Base-by-base conservation (phyloP, 805 yeast genomes). In the Yarrowia keelungensis region DNA sequence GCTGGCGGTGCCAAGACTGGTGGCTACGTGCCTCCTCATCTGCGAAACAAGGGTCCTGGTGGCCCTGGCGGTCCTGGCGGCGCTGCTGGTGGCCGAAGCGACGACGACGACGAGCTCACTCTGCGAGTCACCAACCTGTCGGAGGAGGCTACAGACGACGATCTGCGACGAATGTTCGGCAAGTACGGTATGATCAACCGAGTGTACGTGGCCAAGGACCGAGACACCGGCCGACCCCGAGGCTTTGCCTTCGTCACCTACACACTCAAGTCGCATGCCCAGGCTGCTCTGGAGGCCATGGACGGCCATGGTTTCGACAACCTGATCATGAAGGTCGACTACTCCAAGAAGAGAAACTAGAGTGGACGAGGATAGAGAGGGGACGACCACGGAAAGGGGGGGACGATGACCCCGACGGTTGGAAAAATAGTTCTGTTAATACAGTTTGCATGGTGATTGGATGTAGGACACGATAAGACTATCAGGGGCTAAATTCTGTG, bases 231-330 rank as follows among this genome's bases (percentile, higher is more conserved):
- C 72, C 89, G 89, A 79, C 90, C 97, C 54, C 90, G 92, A 81
- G 99, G 99, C 76, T 87, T 94, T 79, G 98, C 98, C 7, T 95
- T 91, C 79, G 96, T 93, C 72, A 89, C 94, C 70, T 86, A 84
- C 70, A 84, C 87, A 69, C 87, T 87, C 76, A 73, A 69, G 36
- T 78, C 79, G 69, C 82, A 81, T 73, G 99, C 98, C 53, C 88
- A 90, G 80, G 79, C 78, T 72, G 98, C 97, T 66, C 82, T 89
- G 80, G 87, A 89, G 71, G 77, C 78, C 71, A 84, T 92, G 80
- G 85, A 95, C 79, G 97, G 98, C 76, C 89, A 87, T 83, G 97
- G 98, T 84, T 90, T 89, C 85, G 90, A 89, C 85, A 90, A 89
- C 76, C 84, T 94, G 86, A 92, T 94, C 77, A 83, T 90, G 79